Conservation (phyloP, 441 rosid genomes). For the Syzygium syzygioides region DNA sequence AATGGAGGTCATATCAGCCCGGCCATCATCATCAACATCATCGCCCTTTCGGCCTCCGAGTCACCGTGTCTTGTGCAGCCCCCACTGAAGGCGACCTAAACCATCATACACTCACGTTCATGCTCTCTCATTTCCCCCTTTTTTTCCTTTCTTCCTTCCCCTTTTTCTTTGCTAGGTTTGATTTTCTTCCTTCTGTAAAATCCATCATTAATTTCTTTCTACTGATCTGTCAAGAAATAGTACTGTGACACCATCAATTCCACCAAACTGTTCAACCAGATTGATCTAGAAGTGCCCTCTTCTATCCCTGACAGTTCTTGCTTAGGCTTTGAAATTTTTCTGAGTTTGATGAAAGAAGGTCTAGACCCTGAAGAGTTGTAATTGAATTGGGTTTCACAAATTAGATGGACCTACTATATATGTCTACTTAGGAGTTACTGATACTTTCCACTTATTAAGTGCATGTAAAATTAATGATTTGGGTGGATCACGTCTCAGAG, state of each 20-base stretch:
- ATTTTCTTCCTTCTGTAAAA: not conserved
- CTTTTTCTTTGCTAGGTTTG: not conserved
- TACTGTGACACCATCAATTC: not conserved
- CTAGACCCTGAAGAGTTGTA: not conserved
- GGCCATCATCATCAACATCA: not conserved
- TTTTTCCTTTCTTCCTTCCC: not conserved
- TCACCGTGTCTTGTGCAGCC: constrained; percentile 7
- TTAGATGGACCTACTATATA: not conserved
- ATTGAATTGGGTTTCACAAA: not conserved
- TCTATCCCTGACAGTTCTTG: not conserved
- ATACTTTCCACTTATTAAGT: not conserved
- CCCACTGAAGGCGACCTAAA: not conserved
- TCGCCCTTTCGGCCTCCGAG: not conserved
- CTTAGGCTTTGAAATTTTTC: not conserved
- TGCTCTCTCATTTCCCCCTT: not conserved
- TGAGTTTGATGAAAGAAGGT: not conserved
- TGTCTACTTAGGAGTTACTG: not conserved
- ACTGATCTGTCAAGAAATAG: not conserved
- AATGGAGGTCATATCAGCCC: not conserved
- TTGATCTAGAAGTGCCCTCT: not conserved
- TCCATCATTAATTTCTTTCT: not conserved
- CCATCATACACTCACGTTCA: not conserved
- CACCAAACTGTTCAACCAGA: not conserved
- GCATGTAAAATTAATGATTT: not conserved
- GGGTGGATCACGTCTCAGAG: rapidly evolving